Evolutionary conservation across 306 rosid genomes (phyloP), one percentile per base, ranked within the genome.

Genomic region (Arachis hypogaea): DNA sequence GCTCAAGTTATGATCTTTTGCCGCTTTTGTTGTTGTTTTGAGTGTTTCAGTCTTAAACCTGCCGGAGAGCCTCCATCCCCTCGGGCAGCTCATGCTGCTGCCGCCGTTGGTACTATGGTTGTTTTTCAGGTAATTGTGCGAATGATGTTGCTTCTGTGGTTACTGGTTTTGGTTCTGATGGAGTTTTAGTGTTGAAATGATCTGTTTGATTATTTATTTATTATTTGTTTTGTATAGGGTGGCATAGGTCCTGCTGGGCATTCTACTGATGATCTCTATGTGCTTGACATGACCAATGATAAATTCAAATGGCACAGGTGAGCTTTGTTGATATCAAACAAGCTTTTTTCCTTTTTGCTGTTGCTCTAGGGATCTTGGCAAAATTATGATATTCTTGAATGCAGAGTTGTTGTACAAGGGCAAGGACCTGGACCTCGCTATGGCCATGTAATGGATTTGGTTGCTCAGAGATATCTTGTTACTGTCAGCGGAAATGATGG

Each of bases 181-280:
- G 36, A 36, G 38, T 74, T 78, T 44, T 58, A 77, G 30, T 40
- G 77, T 65, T 60, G 42, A 64, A 59, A 66, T 73, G 36, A 59
- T 63, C 63, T 83, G 73, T 40, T 78, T 77, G 9, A 52, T 87
- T 83, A 44, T 5, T 85, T 84, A 5, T 54, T 76, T 56, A 33
- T 33, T 33, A 33, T 33, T 33, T 33, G 4, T 33, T 50, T 67
- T 83, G 82, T 77, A 29, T 86, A 95, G 99, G 99, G 99, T 46
- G 99, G 99, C 82, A 95, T 95, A 68, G 99, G 99, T 82, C 99
- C 99, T n/a, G 96, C 99, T 6, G 99, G 99, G 65, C 99, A 92
- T 77, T 95, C 98, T 1, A 92, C 98, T 0, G 99, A 95, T 71
- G 99, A 95, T 86, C 85, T 95, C 55, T 90, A 52, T 47, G 99